Evolutionary conservation across 2,329 filamentous ascomycete species (phyloP), one percentile per base, ranked within the genome.

Genomic region (Trichoderma koningiopsis): DNA sequence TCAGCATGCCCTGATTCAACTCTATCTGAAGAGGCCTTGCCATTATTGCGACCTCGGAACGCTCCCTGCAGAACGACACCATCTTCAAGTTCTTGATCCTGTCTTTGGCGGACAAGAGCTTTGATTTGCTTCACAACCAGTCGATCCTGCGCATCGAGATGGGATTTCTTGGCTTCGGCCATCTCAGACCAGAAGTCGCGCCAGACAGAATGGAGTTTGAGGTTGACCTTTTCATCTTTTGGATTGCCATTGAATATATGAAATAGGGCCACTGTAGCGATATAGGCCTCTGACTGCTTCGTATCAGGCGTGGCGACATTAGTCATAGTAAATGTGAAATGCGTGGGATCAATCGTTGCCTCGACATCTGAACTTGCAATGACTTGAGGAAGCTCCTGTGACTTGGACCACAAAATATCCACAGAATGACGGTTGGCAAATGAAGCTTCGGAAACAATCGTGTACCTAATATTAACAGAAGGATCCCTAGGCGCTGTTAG

Each of bases 111-210:
- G n/a, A 95, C 86, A 49, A 93, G 81, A n/a, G 84, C 81, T 35
- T 92, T 90, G 65, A 97, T 81, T 22, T 87, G 84, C 69, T 88
- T 90, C 53, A 97, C 83, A 0, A 85, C 85, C 5, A 83, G 81
- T 71, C 93, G 90, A 76, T 97, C 94, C 37, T 84, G 81, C 29
- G 89, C 83, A 76, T 97, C 92, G 5, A 88, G 81, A 64, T 91
- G 85, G 55, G 86, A 87, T 77, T 93, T 95, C 75, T 90, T 92
- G 24, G 85, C 81, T 62, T 90, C 88, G 0, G 89, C 84, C 70
- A 97, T 87, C 76, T 98, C 94, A 11, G 87, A 85, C 89, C 94
- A 97, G 1, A 97, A 82, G 72, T 97, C 92, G 77, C 92, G 89
- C 92, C 93, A 99, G 2, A 88, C 85, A 0, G 90, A 84, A 4